phyloP scores from a whole-genome alignment of 176 grass and related monocot species.

The Stipa capillata region DNA sequence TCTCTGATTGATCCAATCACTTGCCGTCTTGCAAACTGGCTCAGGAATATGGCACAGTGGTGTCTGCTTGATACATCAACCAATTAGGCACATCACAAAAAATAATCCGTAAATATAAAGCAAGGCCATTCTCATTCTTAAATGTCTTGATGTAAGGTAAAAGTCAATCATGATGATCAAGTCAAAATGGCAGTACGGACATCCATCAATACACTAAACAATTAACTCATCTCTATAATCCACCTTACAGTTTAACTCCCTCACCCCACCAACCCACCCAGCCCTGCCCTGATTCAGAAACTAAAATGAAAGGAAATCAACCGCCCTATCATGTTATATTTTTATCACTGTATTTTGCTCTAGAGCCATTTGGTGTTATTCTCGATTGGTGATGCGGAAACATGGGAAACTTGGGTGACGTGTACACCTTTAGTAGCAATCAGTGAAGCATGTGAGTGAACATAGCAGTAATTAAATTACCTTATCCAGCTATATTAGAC shows the following conservation, averaged over 20 bases:
- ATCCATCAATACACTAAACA: neutral
- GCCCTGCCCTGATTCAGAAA: neutral
- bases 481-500: neutral
- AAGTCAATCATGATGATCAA: neutral
- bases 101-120: neutral
- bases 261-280: too few species aligned
- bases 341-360: neutral
- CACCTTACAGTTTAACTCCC: neutral
- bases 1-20: conserved; percentile 74
- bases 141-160: neutral
- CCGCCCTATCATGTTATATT: neutral
- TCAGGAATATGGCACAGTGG: conserved; percentile 78
- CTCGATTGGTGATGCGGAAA: neutral
- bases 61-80: conserved; percentile 38
- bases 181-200: neutral
- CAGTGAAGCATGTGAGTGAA: neutral
- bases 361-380: neutral
- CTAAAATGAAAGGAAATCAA: neutral
- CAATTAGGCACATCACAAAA: conserved; percentile 2
- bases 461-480: conserved; percentile 7
- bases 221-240: neutral
- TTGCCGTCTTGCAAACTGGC: conserved; percentile 62
- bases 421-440: neutral
- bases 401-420: neutral
- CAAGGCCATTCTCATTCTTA: neutral